These are phyloP conservation scores for Alternaria panax DNA, from an alignment of 2,329 filamentous ascomycete species.

Conservation along the genomic window DNA sequence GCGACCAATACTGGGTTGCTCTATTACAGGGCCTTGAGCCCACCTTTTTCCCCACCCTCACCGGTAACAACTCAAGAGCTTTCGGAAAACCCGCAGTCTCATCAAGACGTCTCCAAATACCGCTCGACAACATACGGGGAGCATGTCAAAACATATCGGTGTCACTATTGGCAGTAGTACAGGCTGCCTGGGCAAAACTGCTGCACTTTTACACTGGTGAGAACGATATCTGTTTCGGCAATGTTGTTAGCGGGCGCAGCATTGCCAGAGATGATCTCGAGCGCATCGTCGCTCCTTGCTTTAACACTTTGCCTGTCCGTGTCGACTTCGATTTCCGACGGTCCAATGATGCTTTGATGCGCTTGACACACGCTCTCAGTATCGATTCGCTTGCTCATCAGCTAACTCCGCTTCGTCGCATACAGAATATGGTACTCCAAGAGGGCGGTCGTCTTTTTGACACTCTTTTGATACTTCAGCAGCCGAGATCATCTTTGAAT, in stretches of 20 bases:
- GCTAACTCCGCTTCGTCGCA: constrained; percentile 74
- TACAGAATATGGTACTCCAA: constrained; percentile 64
- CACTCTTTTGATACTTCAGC: constrained; percentile 80
- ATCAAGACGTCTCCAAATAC: constrained; percentile 24
- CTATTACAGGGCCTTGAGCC: constrained; percentile 63
- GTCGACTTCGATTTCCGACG: constrained; percentile 58
- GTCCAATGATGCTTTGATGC: constrained; percentile 66
- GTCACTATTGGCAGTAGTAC: constrained; percentile 69
- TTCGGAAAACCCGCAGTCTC: constrained; percentile 32
- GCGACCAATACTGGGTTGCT: constrained; percentile 71
- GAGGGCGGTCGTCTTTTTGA: constrained; percentile 73
- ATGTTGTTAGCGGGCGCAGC: constrained; percentile 80
- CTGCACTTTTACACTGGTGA: constrained; percentile 64
- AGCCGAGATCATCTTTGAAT: constrained; percentile 58
- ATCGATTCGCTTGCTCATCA: constrained; percentile 71
- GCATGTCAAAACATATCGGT: constrained; percentile 36
- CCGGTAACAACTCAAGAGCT: constrained; percentile 14
- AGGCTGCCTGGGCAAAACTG: constrained; percentile 75
- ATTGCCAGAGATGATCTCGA: constrained; percentile 71
- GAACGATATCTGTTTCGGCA: constrained; percentile 83
- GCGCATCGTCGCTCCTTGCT: constrained; percentile 83
- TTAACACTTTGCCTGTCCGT: constrained; percentile 84
- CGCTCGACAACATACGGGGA: constrained; percentile 30
- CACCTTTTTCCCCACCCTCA: constrained; percentile 50
- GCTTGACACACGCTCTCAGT: constrained; percentile 68